Base-by-base conservation (phyloP, 1,139 yeast genomes). In the Hanseniaspora uvarum region DNA sequence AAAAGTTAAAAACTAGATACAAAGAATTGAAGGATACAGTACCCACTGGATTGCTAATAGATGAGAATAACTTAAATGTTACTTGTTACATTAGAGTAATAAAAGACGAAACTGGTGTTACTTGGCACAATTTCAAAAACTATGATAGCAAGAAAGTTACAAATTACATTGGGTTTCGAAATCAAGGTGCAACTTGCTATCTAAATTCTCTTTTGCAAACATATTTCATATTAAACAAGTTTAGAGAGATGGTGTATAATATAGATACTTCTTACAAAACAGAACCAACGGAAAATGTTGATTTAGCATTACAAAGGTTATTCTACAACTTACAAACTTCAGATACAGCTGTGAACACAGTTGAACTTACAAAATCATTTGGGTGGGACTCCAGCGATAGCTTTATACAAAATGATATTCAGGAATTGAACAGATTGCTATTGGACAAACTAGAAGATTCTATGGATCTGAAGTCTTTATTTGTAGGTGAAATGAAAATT, bases 331-430 rank as follows among this genome's bases (percentile, higher is more conserved):
- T 92, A 59, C 81, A 84, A 60, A 81, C 81, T 4, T 83, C 95
- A 0, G 70, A 74, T 21, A 80, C 78, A 26, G 86, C 96, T 0
- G 81, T 89, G 4, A 94, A 86, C 56, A 92, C 99, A 0, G 68
- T 79, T 59, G 96, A 87, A 64, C 73, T 92, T 56, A 92, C 98
- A 0, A 79, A 80, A 58, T 83, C 97, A 0, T 92, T 92, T 72
- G 98, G 99, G 11, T 92, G 99, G 99, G 96, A 89, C 65, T 78
- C 88, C 10, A 83, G 83, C 11, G 98, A 92, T 62, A 96, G 97
- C 0, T 94, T 92, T 67, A 86, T 95, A 7, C 99, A 92, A 68
- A 98, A 92, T 68, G 99, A 92, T 66, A 96, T 92, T 16, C 98
- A 94, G 66, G 99, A 92, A 67, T 75, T 94, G 66, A 88, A 89